These are phyloP conservation scores for Cutaneotrichosporon sp. DNA, from an alignment of 1,284 basidiomycete species.

Conservation along the genomic window DNA sequence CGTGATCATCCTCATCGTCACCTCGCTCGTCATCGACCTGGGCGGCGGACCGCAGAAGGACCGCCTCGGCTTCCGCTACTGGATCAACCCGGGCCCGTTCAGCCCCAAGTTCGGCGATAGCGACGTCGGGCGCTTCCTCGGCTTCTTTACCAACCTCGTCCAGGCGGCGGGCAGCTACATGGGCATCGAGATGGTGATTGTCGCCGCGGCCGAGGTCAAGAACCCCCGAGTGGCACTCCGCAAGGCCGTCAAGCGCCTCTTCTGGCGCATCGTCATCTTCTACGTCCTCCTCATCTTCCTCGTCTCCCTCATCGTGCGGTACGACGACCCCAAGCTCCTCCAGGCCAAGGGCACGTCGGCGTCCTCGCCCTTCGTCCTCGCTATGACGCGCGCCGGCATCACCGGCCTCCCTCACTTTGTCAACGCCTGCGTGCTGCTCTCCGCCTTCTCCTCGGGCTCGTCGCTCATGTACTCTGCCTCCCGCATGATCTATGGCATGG, in stretches of 20 bases:
- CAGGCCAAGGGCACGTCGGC: slow-evolving; percentile 63
- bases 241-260: slow-evolving; percentile 58
- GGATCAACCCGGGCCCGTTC: slow-evolving; percentile 61
- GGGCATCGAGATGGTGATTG: slow-evolving; percentile 35
- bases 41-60: slow-evolving; percentile 44
- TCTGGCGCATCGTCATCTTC: slow-evolving; percentile 66
- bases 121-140: slow-evolving; percentile 33
- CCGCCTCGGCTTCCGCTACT: slow-evolving; percentile 57
- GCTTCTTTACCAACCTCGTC: slow-evolving; percentile 37
- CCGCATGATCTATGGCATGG: slow-evolving; percentile 72
- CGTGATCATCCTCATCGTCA: slow-evolving; percentile 59
- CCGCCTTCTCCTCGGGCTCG: slow-evolving; percentile 83
- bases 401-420: slow-evolving; percentile 71
- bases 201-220: slow-evolving; percentile 35
- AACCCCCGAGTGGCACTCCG: slow-evolving; percentile 33
- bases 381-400: slow-evolving; percentile 67
- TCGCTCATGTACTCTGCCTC: slow-evolving; percentile 80
- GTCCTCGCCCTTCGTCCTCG: slow-evolving; percentile 66
- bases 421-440: slow-evolving; percentile 79
- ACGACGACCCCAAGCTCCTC: slow-evolving; percentile 65
- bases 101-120: slow-evolving; percentile 8
- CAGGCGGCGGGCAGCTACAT: slow-evolving; percentile 37
- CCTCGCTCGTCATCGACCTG: slow-evolving; percentile 62
- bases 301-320: slow-evolving; percentile 73
- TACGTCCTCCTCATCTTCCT: slow-evolving; percentile 62